These are phyloP conservation scores for Cyamopsis tetragonoloba DNA, from an alignment of 306 rosid genomes.

Conservation along the genomic window DNA sequence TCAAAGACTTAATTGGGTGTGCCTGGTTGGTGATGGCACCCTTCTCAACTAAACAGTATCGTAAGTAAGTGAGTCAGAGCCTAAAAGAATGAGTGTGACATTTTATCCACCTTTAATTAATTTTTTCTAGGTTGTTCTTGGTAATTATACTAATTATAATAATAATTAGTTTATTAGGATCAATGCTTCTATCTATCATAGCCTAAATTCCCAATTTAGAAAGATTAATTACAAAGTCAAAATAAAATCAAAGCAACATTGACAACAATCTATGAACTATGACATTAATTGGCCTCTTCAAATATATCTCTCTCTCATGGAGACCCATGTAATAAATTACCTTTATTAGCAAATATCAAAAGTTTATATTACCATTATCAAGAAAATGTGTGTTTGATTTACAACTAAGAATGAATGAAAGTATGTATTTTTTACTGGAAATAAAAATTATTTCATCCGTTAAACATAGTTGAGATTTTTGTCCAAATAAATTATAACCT, in stretches of 20 bases:
- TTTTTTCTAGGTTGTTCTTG: conserved; percentile 13
- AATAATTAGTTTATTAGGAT: neutral
- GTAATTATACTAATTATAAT: no score
- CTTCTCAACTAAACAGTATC: conserved; percentile 31
- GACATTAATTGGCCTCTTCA: neutral
- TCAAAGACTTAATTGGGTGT: conserved; percentile 13
- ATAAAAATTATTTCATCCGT: no score
- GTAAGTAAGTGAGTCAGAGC: conserved; percentile 18
- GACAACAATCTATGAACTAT: conserved; percentile 20
- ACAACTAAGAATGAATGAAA: no score
- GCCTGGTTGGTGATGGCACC: conserved; percentile 32
- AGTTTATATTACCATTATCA: neutral
- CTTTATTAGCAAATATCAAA: neutral
- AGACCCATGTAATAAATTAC: neutral
- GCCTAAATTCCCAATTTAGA: conserved; percentile 14
- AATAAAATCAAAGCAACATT: conserved; percentile 15
- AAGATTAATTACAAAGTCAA: conserved; percentile 18
- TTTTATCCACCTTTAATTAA: conserved; percentile 29
- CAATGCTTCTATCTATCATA: neutral
- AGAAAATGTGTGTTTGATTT: no score
- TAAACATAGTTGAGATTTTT: no score
- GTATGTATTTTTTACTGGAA: no score
- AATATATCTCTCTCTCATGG: neutral
- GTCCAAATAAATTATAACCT: no score
- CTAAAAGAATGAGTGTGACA: conserved; percentile 27